phyloP scores from a whole-genome alignment of 2,329 filamentous ascomycete species.

The Tolypocladium nubicola region DNA sequence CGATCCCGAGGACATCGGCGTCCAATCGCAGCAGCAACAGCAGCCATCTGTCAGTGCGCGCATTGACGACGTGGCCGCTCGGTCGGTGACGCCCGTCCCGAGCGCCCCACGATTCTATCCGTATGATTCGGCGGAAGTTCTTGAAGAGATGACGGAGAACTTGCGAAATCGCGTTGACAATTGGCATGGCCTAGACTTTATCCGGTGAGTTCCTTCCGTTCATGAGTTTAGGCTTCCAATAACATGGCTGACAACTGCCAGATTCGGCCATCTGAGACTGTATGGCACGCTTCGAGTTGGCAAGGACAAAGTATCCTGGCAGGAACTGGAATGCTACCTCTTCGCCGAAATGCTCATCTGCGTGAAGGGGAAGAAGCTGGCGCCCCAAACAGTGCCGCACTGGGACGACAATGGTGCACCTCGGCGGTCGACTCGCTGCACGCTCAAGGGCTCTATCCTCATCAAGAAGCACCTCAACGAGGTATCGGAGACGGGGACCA shows the following conservation, averaged over 20 bases:
- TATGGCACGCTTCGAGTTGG: constrained; percentile 87
- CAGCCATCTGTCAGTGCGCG: constrained; percentile 27
- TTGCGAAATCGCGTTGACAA: constrained; percentile 86
- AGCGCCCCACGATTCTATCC: constrained; percentile 52
- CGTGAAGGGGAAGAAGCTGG: constrained; percentile 87
- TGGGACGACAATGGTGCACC: constrained; percentile 53
- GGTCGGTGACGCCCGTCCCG: constrained; percentile 48
- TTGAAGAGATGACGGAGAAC: constrained; percentile 80
- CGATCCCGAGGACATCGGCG: constrained; percentile 68
- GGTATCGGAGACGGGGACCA: constrained; percentile 58
- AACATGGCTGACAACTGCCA: constrained; percentile 19
- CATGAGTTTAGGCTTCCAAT: neutral
- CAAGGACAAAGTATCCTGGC: constrained; percentile 94
- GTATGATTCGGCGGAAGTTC: constrained; percentile 63
- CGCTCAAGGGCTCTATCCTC: constrained; percentile 90
- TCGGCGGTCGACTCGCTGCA: constrained; percentile 64
- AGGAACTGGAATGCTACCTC: constrained; percentile 92
- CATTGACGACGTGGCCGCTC: constrained; percentile 43
- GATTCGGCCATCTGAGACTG: constrained; percentile 83
- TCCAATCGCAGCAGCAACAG: constrained; percentile 31
- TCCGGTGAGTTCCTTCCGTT: constrained; percentile 39
- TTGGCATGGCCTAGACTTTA: constrained; percentile 94
- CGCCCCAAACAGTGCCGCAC: constrained; percentile 39
- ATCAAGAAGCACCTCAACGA: constrained; percentile 97
- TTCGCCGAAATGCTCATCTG: constrained; percentile 99